phyloP scores from a whole-genome alignment of 1,284 basidiomycete genomes.

The Leucoagaricus sp. region DNA sequence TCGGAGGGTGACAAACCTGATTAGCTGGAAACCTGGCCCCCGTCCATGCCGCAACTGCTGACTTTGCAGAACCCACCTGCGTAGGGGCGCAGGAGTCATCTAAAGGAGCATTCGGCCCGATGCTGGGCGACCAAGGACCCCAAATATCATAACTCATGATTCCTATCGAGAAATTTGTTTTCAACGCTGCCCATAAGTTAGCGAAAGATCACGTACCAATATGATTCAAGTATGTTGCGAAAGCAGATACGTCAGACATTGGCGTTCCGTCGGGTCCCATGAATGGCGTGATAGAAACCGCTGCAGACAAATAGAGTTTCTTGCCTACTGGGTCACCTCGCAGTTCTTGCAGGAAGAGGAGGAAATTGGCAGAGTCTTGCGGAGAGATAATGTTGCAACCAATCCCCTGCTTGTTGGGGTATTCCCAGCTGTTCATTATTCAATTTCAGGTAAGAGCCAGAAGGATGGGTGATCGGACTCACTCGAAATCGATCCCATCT shows the following conservation, averaged over 20 bases:
- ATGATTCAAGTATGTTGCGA: conserved; percentile 74
- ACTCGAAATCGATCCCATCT: conserved; percentile 84
- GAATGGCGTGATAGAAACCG: conserved; percentile 73
- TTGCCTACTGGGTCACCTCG: conserved; percentile 54
- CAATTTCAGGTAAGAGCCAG: background rate
- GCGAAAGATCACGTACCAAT: conserved; percentile 38
- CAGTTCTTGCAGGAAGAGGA: conserved; percentile 75
- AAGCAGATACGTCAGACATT: conserved; percentile 67
- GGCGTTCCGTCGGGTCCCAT: conserved; percentile 59
- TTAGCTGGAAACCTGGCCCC: conserved; percentile 56
- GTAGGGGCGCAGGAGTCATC: conserved; percentile 71
- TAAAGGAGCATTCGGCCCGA: conserved; percentile 75
- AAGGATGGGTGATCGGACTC: conserved; percentile 23
- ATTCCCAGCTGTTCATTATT: conserved; percentile 70
- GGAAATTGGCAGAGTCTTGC: conserved; percentile 68
- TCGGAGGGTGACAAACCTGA: conserved; percentile 23
- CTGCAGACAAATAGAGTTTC: conserved; percentile 73
- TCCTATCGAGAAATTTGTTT: conserved; percentile 19
- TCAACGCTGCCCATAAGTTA: background rate
- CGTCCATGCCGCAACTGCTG: conserved; percentile 75
- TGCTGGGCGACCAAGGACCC: conserved; percentile 52
- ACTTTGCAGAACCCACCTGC: conserved; percentile 73
- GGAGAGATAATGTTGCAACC: conserved; percentile 65
- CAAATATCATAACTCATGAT: conserved; percentile 91
- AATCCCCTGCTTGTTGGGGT: conserved; percentile 67